Conservation (phyloP, 805 yeast species). For the Lipomyces chichibuensis region DNA sequence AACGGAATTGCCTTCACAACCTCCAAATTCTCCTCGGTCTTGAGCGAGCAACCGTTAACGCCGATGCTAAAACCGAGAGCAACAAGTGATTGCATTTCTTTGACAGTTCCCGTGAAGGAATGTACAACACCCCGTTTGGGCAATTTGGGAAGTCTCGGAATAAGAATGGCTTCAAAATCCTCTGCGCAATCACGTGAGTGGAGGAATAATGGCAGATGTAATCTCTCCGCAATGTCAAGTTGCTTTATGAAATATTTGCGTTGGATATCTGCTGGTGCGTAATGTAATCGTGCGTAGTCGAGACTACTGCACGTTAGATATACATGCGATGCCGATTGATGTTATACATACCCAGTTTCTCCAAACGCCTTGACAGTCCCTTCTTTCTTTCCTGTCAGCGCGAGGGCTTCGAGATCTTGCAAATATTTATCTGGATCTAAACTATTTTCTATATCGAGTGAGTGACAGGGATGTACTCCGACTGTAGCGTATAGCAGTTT, state of each 20-base stretch:
- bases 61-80: constrained; percentile 70
- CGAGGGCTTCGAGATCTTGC: constrained; percentile 53
- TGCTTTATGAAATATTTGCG: constrained; percentile 68
- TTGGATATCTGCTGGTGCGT: constrained; percentile 71
- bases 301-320: constrained; percentile 43
- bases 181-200: constrained; percentile 87
- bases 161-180: constrained; percentile 69
- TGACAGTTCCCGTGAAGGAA: constrained; percentile 83
- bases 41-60: constrained; percentile 90
- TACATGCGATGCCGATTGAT: not conserved
- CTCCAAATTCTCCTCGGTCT: constrained; percentile 69
- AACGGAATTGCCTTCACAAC: constrained; percentile 72
- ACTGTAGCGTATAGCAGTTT: constrained; percentile 60
- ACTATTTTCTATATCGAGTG: constrained; percentile 53
- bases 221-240: constrained; percentile 59
- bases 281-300: constrained; percentile 88
- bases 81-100: constrained; percentile 63
- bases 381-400: constrained; percentile 50
- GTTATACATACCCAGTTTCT: constrained; percentile 66
- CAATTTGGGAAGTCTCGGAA: constrained; percentile 59
- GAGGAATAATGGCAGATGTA: constrained; percentile 75
- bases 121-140: constrained; percentile 80
- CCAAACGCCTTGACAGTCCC: constrained; percentile 83
- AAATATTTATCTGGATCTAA: constrained; percentile 51
- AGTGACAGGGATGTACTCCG: constrained; percentile 96